phyloP scores from a whole-genome alignment of 2,329 filamentous ascomycete species.

The Hypoxylon sp. region DNA sequence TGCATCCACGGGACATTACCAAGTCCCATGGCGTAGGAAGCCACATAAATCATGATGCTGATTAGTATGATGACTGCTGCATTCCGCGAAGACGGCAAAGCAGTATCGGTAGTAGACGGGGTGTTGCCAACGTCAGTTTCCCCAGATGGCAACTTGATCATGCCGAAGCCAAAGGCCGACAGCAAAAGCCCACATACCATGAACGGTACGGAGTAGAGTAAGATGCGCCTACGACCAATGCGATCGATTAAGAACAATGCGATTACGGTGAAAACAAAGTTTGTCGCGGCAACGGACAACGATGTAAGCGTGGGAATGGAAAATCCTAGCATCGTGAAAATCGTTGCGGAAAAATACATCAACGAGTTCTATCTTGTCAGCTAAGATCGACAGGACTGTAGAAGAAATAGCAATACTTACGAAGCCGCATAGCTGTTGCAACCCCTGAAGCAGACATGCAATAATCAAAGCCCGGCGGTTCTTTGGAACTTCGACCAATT shows the following conservation, averaged over 20 bases:
- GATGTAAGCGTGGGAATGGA: slow-evolving; percentile 80
- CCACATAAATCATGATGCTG: slow-evolving; percentile 84
- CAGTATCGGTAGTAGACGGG: slow-evolving; percentile 6
- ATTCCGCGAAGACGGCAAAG: slow-evolving; percentile 29
- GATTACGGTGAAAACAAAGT: slow-evolving; percentile 80
- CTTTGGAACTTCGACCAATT: slow-evolving; percentile 65
- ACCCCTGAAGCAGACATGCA: slow-evolving; percentile 83
- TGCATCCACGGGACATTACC: slow-evolving; percentile 98
- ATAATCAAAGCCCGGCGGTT: slow-evolving; percentile 82
- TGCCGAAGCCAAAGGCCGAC: slow-evolving; percentile 76
- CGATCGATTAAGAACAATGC: slow-evolving; percentile 81
- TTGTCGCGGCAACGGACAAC: slow-evolving; percentile 81
- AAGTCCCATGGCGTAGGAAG: slow-evolving; percentile 84
- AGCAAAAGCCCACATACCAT: slow-evolving; percentile 79
- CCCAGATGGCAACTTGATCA: slow-evolving; percentile 58
- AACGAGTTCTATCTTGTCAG: slow-evolving; percentile 71
- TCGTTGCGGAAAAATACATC: slow-evolving; percentile 91
- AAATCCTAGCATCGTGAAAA: slow-evolving; percentile 81
- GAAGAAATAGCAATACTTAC: slow-evolving; percentile 53
- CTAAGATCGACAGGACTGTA: neutral
- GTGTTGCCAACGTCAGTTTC: slow-evolving; percentile 37
- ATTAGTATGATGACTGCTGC: slow-evolving; percentile 69
- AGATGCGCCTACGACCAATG: slow-evolving; percentile 79
- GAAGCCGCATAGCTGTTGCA: slow-evolving; percentile 90
- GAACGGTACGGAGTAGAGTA: slow-evolving; percentile 83